Base-by-base conservation (phyloP, 192 early-diverging fungal genomes). In the Coemansia sp. region DNA sequence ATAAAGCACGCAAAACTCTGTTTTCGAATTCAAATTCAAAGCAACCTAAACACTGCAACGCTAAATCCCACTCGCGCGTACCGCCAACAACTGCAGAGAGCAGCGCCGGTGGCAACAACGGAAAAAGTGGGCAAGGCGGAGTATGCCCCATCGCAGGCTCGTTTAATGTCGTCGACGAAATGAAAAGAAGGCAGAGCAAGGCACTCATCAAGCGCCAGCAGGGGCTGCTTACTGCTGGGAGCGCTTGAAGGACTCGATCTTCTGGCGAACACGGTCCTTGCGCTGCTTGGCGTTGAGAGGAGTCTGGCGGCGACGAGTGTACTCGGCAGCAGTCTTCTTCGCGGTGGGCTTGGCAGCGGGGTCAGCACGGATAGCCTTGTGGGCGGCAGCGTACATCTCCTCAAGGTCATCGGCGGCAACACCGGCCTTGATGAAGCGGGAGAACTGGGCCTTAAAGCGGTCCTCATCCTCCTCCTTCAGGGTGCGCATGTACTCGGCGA, bases 381-480 rank as follows among this genome's bases (percentile, higher is more conserved):
- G 97, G 55, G 95, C 95, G 60, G 89, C 83, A 62, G 85, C 83
- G 90, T 96, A 99, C 84, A 97, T 87, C 66, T 92, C 95, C 86
- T 99, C 97, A 61, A 99, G 83, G 75, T 90, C 91, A 71, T 96
- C 97, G 59, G 93, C 85, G 53, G 86, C 75, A 67, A 97, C 83
- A 61, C 90, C 95, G 60, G 88, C 85, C 84, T 88, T 93, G 74
- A 99, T 86, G 91, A 91, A 97, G 74, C 85, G 86, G 65, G 94
- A 86, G 83, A 99, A 99, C 83, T 97, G 95, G 69, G 88, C 84
- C 87, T 95, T 96, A 89, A 92, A 97, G 62, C 88, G 87, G 78
- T 99, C 97, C 86, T 95, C 95, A 79, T 99, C 97, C 86, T 99
- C 97, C 83, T 97, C 95, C 85, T 95, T 88, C 69, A 99, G 93